Evolutionary conservation across 1,284 basidiomycete genomes (phyloP), one percentile per base, ranked within the genome.

Genomic region (Moesziomyces globuligerus): DNA sequence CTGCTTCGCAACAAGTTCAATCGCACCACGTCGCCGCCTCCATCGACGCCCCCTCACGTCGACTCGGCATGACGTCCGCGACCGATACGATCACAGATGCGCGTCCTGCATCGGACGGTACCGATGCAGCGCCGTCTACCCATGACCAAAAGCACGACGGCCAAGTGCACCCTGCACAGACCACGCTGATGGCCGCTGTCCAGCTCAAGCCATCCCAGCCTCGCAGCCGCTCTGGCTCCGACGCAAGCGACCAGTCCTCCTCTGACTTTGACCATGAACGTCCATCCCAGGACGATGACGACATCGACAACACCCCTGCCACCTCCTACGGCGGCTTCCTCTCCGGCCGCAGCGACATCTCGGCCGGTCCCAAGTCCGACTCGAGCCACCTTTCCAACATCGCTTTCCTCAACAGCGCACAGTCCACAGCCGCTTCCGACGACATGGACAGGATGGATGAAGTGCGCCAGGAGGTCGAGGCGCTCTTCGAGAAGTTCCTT

Each of bases 271-370:
- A 69, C 44, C 34, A 59, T 7, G 66, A 62, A 24, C 50, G 53
- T 10, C 50, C 65, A 7, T 68, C 65, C 4, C 65, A 69, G 37
- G 66, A 69, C 41, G 66, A 67, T 20, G 52, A 60, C 24, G 57
- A 64, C 34, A 64, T 70, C 46, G 67, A 70, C 52, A 64, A 70
- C 23, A 70, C 67, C 10, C 67, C 67, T 10, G 67, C 67, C 20
- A 70, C 67, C 47, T 65, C 61, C 25, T 65, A 54, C 25, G 61
- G 56, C 17, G 67, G 53, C 44, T 65, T 65, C 23, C 49, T 56
- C 13, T 48, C 50, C 36, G 40, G 44, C 17, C 47, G 53, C 32
- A 56, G 60, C 45, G 60, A 70, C 38, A 17, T 36, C 40, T 64
- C 52, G 17, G 37, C 42, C 7, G 57, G 48, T 4, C 42, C 48